Conservation (phyloP, 225 moss, liverwort and hornwort genomes). For the Antitrichia curtipendula region DNA sequence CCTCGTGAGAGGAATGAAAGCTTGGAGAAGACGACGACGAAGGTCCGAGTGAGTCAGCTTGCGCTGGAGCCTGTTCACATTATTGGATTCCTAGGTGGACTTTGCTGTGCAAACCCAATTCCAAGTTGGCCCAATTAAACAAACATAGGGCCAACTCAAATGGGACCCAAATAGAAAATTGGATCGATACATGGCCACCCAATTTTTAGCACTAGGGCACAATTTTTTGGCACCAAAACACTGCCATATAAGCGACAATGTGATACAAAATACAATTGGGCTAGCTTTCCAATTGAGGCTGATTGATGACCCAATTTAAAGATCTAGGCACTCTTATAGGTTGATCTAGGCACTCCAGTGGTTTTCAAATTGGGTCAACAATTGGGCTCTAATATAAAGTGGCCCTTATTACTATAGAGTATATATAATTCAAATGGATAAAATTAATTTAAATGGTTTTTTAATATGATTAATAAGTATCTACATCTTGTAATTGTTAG, state of each 20-base stretch:
- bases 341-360: background rate
- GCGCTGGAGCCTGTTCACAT: background rate
- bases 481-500: background rate
- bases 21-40: background rate
- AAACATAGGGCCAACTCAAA: background rate
- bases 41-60: background rate
- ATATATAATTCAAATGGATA: background rate
- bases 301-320: background rate
- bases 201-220: background rate
- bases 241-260: rapidly evolving
- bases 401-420: rapidly evolving
- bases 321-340: background rate
- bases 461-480: background rate
- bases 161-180: rapidly evolving
- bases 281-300: background rate
- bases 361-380: rapidly evolving
- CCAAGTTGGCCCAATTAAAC: too few relatives aligned
- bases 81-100: background rate
- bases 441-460: background rate
- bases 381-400: background rate
- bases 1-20: background rate
- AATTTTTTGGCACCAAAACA: background rate
- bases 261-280: background rate
- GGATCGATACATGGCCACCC: rapidly evolving
- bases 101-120: background rate